These are phyloP conservation scores for Astragalus membranaceus DNA, from an alignment of 306 rosid genomes.

Conservation along the genomic window DNA sequence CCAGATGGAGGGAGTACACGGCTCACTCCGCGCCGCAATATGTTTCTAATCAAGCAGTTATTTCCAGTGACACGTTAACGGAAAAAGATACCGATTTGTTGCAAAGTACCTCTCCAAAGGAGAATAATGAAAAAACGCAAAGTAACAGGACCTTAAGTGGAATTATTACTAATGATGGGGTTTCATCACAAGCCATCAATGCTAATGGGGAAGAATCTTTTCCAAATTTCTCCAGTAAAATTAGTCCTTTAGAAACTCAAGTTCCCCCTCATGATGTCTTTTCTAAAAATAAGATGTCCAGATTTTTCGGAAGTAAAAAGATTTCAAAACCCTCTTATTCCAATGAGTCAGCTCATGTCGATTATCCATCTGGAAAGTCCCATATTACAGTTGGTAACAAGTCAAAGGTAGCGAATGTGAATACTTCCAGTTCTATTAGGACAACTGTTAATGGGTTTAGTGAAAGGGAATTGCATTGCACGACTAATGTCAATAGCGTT, in stretches of 20 bases:
- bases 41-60: slow-evolving; percentile 34
- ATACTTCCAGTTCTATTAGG: slow-evolving; percentile 32
- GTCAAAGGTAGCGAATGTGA: slow-evolving; percentile 31
- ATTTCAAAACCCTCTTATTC: slow-evolving; percentile 45
- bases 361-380: slow-evolving; percentile 23
- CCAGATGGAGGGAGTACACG: slow-evolving; percentile 83
- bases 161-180: slow-evolving; percentile 27
- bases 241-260: slow-evolving; percentile 72
- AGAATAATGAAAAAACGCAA: slow-evolving; percentile 18
- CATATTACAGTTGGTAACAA: slow-evolving; percentile 31
- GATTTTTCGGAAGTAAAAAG: slow-evolving; percentile 48
- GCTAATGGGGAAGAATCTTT: slow-evolving; percentile 32
- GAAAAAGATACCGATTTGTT: slow-evolving; percentile 32
- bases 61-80: slow-evolving; percentile 28
- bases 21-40: slow-evolving; percentile 34
- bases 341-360: slow-evolving; percentile 30
- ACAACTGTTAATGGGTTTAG: slow-evolving; percentile 38
- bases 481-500: slow-evolving; percentile 15
- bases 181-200: slow-evolving; percentile 28
- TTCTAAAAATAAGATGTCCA: slow-evolving; percentile 72
- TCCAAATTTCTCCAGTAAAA: slow-evolving; percentile 30
- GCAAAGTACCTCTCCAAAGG: slow-evolving; percentile 18
- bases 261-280: slow-evolving; percentile 70
- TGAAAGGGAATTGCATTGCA: slow-evolving; percentile 30
- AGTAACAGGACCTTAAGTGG: slow-evolving; percentile 29